Evolutionary conservation across 371 early-diverging fungal species (phyloP), one percentile per base, ranked within the genome.

Genomic region (Mortierella sp.): DNA sequence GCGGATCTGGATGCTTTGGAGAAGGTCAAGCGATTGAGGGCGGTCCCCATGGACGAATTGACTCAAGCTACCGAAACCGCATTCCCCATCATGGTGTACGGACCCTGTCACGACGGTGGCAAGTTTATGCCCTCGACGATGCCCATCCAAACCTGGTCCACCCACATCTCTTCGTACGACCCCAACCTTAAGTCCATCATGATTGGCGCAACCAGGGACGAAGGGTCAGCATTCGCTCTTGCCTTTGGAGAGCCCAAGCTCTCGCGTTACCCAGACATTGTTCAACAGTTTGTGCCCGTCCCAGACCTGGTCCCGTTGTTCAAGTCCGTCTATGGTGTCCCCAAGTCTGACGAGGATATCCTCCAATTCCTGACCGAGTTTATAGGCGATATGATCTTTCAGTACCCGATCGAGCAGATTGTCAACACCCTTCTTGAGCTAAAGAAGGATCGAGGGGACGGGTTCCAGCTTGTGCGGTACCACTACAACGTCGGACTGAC

Each of bases 101-200:
- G 66, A 6, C 69, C 77, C 16, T 71, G 55, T 44, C 58, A 74
- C 24, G 82, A 77, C n/a, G 78, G 78, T 11, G 70, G 66, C 14
- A 63, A 77, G 16, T 52, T 82, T 7, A 71, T 73, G 11, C 76
- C 73, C 0, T 47, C 61, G 14, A 70, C 70, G 70, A 39, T 55
- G 4, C 73, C 72, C 31, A 70, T 2, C 19, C 61, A 37, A 3
- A 37, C 37, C 6, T 13, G 53, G 66, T 70, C 80, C 0, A 70
- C 69, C 2, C 11, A 0, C 16, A 34, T 39, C 8, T 22, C 61
- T 22, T 61, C 55, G 16, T 70, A 70, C 43, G 70, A 70, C 4
- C 70, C 70, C 13, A 70, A 55, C 29, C 37, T 70, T 31, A 55
- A 55, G 61, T 52, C 70, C 7, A 24, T 70, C 55, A 41, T 70